phyloP scores from a whole-genome alignment of 768 basidiomycete species.

The Lactarius evosmus region DNA sequence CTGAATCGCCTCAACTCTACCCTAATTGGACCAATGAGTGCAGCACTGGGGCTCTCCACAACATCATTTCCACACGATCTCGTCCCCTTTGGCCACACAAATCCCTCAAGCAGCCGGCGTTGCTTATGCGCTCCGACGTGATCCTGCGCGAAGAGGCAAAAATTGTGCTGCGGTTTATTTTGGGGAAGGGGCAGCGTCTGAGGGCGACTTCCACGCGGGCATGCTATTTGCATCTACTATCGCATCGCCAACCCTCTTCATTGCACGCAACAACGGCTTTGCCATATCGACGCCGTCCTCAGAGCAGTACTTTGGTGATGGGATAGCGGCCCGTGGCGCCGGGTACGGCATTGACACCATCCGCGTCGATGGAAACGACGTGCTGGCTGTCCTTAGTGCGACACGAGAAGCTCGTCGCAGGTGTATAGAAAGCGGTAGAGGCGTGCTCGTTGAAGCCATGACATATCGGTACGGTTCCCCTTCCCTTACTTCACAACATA shows the following conservation, averaged over 20 bases:
- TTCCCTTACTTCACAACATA: background rate
- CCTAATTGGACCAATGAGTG: background rate
- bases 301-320: conserved; percentile 91
- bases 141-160: conserved; percentile 59
- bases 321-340: conserved; percentile 87
- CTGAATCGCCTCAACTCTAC: conserved; percentile 2
- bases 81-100: conserved; percentile 90
- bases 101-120: conserved; percentile 95
- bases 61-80: conserved; percentile 92
- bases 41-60: conserved; percentile 83
- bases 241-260: conserved; percentile 68
- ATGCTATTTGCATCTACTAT: conserved; percentile 76
- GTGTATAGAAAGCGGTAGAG: conserved; percentile 75
- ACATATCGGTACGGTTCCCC: conserved; percentile 62
- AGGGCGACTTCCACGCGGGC: conserved; percentile 95
- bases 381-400: conserved; percentile 76
- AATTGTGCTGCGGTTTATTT: conserved; percentile 88
- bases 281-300: conserved; percentile 90
- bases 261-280: conserved; percentile 85
- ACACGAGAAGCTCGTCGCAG: conserved; percentile 67
- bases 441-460: conserved; percentile 87
- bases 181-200: conserved; percentile 91
- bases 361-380: conserved; percentile 91
- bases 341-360: conserved; percentile 91
- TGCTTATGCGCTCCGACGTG: conserved; percentile 81